Evolutionary conservation across 768 basidiomycete species (phyloP), one percentile per base, ranked within the genome.

Genomic region (Cystobasidium onofrii): DNA sequence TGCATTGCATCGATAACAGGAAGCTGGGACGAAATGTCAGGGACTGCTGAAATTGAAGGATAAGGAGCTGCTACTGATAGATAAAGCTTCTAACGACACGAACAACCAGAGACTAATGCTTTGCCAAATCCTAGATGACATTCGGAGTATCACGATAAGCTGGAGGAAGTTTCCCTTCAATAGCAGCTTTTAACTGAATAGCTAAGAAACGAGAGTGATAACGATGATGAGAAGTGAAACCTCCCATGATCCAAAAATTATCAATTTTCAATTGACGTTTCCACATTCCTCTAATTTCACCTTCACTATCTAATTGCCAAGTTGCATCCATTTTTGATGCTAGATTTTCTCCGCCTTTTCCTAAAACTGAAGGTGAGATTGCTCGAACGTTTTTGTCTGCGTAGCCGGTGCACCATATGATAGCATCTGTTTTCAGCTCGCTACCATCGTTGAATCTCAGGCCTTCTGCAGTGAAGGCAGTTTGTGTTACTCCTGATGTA

Each of bases 351-450:
- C 36, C 34, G 6, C 63, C 63, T 18, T 39, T 25, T 12, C 63
- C 33, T 7, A 64, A 27, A 6, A 64, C 23, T 3, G 23, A 25
- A 4, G 31, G 33, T 10, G 23, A 27, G 4, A 64, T 34, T 10
- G 25, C 23, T 27, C 43, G 63, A 4, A 64, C 12, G 39, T 43
- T 44, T 10, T 31, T 44, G 33, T 64, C 63, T 2, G 34, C 25
- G 25, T 64, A 64, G n/a, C 61, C 63, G 6, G 63, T 64, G 63
- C 63, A 64, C 36, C 34, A 64, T 7, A 39, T 64, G 63, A 64
- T 64, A 29, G 63, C 63, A 44, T 64, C 63, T 3, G 34, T 34
- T 23, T 7, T 6, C 15, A 64, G 33, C 33, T 34, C 39, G 63
- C 63, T 64, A 39, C 25, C 63, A 44, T 36, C 63, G 3, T 12